A percentile compares a stretch with the other conserved stretches of the same genome.
Conservation (phyloP, 1,139 yeast species). For the Pichia sp. region DNA sequence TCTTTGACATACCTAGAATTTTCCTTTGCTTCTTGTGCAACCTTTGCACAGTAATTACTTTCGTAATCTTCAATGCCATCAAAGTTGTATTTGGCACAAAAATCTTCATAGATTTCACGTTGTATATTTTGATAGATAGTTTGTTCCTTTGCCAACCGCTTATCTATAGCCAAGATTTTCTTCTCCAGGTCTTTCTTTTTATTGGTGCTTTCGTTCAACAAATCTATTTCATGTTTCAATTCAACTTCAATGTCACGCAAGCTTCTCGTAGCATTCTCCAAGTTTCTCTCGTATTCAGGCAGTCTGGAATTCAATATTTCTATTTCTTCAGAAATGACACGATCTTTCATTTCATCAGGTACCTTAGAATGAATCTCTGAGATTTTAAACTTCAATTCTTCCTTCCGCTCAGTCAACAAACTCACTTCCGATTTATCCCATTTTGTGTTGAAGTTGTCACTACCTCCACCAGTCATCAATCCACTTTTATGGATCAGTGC, state of each 20-base stretch:
- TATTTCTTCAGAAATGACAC: slow-evolving; percentile 52
- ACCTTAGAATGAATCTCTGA: slow-evolving; percentile 45
- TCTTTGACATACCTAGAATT: slow-evolving; percentile 58
- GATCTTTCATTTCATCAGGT: slow-evolving; percentile 56
- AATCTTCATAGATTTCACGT: slow-evolving; percentile 44
- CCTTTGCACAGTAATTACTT: slow-evolving; percentile 55
- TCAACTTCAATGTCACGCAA: slow-evolving; percentile 55
- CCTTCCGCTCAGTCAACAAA: slow-evolving; percentile 54
- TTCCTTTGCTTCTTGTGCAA: slow-evolving; percentile 60
- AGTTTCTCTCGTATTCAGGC: slow-evolving; percentile 48
- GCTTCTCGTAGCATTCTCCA: slow-evolving; percentile 46
- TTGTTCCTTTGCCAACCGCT: slow-evolving; percentile 27
- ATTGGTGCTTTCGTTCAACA: slow-evolving; percentile 34
- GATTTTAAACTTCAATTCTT: slow-evolving; percentile 52
- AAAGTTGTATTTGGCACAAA: slow-evolving; percentile 54
- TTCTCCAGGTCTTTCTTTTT: slow-evolving; percentile 31
- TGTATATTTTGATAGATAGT: slow-evolving; percentile 39
- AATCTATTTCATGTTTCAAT: slow-evolving; percentile 44
- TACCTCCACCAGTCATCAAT: slow-evolving; percentile 88
- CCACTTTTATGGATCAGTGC: slow-evolving; percentile 82
- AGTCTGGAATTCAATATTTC: slow-evolving; percentile 50
- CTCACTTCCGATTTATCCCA: slow-evolving; percentile 79
- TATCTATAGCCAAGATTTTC: slow-evolving; percentile 17
- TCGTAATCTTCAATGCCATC: slow-evolving; percentile 62
- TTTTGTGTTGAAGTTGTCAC: slow-evolving; percentile 38